Percentiles rank a stretch among this genome's conserved stretches.
Conservation (phyloP, 148 eudicot species). For the Rhododendron griersonianum region DNA sequence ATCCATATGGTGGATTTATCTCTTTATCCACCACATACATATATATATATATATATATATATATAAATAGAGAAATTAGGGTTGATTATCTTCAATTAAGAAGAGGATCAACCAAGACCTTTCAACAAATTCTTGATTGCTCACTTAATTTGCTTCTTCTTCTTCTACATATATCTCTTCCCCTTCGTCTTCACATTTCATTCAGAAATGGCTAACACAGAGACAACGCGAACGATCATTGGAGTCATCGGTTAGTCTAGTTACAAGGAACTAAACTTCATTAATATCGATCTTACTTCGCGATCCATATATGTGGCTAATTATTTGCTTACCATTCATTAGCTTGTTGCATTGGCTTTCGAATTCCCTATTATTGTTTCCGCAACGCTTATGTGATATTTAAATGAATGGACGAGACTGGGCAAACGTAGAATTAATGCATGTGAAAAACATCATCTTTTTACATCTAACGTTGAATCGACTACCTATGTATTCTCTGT, state of each 20-base stretch:
- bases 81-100: not conserved
- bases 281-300: not conserved
- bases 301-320: not conserved
- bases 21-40: not conserved
- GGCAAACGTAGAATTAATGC: not conserved
- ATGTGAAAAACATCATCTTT: not conserved
- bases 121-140: not conserved
- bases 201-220: not conserved
- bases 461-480: not conserved
- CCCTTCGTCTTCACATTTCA: not conserved
- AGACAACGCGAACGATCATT: not conserved
- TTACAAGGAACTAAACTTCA: not conserved
- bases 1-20: not conserved
- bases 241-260: conserved; percentile 9
- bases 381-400: not conserved
- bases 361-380: not conserved
- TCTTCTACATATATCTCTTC: not conserved
- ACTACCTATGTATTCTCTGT: not conserved
- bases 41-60: not conserved
- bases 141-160: not conserved
- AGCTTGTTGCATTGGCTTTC: not conserved
- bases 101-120: not conserved
- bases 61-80: not conserved
- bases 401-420: not conserved
- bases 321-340: not conserved